phyloP scores from a whole-genome alignment of 495 filamentous ascomycete species.

The Mytilinidion resinicola region DNA sequence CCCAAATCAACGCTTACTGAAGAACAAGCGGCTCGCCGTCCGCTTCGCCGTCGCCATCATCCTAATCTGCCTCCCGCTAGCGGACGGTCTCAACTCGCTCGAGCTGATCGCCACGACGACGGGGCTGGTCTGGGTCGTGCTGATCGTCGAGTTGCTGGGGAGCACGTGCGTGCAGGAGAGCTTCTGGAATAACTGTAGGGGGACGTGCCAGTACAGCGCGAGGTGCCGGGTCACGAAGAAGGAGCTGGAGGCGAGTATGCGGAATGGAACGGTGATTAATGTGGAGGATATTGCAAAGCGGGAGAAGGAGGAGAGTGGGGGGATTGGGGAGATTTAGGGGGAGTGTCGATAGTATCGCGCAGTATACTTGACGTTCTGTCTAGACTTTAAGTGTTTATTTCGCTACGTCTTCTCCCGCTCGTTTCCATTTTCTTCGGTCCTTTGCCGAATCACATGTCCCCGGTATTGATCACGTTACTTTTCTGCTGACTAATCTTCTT shows the following conservation, averaged over 20 bases:
- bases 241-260: conserved; percentile 35
- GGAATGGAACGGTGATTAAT: conserved; percentile 32
- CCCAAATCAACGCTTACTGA: conserved; percentile 40
- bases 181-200: conserved; percentile 33
- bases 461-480: too few species aligned
- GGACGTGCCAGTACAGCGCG: conserved; percentile 35
- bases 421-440: too few species aligned
- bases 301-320: conserved; percentile 24
- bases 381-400: too few species aligned
- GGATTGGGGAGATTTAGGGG: neutral
- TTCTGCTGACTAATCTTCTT: too few species aligned
- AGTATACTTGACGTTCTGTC: too few species aligned
- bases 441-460: too few species aligned
- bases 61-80: conserved; percentile 45
- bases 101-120: conserved; percentile 46
- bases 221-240: conserved; percentile 34
- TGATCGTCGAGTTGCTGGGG: conserved; percentile 48
- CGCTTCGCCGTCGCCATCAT: conserved; percentile 44
- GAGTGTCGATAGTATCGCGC: too few species aligned
- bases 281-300: conserved; percentile 36
- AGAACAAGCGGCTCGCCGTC: conserved; percentile 41
- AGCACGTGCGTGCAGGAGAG: conserved; percentile 41
- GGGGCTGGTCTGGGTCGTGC: conserved; percentile 41
- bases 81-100: conserved; percentile 42
- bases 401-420: too few species aligned